Percentiles rank a stretch among this genome's conserved stretches.
Evolutionary conservation across 1,284 basidiomycete species (phyloP).

Genomic region (Butyriboletus appendiculatus): DNA sequence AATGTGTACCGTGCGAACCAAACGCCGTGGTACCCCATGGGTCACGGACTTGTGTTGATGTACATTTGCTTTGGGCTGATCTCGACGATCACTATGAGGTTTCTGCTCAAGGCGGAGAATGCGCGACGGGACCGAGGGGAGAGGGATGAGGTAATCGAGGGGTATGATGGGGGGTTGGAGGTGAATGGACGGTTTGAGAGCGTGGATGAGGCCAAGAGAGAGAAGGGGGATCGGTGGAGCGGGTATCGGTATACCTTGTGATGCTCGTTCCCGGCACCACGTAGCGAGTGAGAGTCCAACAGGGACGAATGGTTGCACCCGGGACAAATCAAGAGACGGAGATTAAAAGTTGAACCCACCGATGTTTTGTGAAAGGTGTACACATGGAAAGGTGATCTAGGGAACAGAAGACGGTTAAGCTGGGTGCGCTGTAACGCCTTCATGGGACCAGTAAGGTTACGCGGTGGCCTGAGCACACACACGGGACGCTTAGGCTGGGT

Average conservation of each 20-base stretch:
- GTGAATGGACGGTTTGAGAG: conserved; percentile 50
- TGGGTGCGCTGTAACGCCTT: too few relatives aligned
- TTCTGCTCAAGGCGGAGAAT: conserved; percentile 61
- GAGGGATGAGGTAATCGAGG: conserved; percentile 66
- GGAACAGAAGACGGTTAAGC: too few relatives aligned
- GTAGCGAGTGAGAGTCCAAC: too few relatives aligned
- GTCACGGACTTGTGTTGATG: conserved; percentile 66
- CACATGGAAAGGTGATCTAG: too few relatives aligned
- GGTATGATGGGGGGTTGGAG: conserved; percentile 42
- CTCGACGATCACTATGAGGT: conserved; percentile 46
- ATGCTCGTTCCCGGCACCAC: not conserved
- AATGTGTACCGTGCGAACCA: conserved; percentile 70
- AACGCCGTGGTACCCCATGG: conserved; percentile 70
- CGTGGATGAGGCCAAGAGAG: conserved; percentile 52
- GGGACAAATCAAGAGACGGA: too few relatives aligned
- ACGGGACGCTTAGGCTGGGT: too few relatives aligned
- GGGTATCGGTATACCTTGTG: conserved; percentile 52
- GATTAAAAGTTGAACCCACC: too few relatives aligned
- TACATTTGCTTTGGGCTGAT: conserved; percentile 69
- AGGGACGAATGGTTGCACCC: too few relatives aligned
- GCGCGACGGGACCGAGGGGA: conserved; percentile 60
- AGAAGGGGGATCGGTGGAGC: conserved; percentile 62
- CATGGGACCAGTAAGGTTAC: too few relatives aligned
- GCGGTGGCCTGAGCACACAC: too few relatives aligned
- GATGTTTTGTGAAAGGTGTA: too few relatives aligned